Conservation (phyloP, 169 alveolate genomes). For the Eimeria acervulina region DNA sequence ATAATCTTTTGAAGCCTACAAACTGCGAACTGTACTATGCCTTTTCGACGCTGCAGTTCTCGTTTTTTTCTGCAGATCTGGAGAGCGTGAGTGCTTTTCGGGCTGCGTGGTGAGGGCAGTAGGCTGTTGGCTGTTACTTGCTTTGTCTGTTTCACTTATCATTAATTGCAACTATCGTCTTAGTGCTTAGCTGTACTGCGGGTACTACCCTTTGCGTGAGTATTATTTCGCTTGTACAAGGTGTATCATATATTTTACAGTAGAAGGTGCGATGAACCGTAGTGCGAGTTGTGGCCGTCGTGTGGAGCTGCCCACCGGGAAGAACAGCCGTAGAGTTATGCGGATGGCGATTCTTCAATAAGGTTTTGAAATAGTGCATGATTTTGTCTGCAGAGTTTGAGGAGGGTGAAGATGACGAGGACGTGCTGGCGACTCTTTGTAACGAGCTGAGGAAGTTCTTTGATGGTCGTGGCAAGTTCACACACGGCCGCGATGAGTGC, state of each 20-base stretch:
- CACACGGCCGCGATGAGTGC: neutral
- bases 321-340: neutral
- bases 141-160: neutral
- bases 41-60: neutral
- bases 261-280: neutral
- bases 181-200: neutral
- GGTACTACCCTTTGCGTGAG: too few species aligned
- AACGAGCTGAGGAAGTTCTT: conserved; percentile 43
- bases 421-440: conserved; percentile 48
- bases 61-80: neutral
- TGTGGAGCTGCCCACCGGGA: neutral
- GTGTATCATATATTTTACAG: neutral
- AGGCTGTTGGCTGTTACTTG: neutral
- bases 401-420: conserved; percentile 66
- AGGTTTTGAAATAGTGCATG: neutral
- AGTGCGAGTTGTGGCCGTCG: neutral
- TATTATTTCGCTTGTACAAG: neutral
- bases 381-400: conserved; percentile 45
- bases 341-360: neutral
- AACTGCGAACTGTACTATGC: neutral
- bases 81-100: neutral
- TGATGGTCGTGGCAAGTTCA: neutral
- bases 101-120: neutral
- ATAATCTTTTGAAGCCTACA: neutral
- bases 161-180: neutral